Evolutionary conservation across 1,284 basidiomycete genomes (phyloP), one percentile per base, ranked within the genome.

Genomic region (Tilletia walkeri): DNA sequence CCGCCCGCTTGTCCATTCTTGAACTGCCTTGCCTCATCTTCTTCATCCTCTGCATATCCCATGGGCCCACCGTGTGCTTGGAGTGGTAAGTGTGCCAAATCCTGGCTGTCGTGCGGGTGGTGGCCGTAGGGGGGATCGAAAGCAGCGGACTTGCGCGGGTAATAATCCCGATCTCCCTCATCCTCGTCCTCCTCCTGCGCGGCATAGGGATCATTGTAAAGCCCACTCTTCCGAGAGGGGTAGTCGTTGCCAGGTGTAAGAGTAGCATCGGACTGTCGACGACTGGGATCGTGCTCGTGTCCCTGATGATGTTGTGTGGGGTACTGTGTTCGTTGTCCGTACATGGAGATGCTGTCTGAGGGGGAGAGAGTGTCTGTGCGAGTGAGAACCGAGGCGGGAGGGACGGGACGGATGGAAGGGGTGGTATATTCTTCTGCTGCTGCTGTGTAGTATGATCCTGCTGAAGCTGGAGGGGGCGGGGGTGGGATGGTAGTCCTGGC

Each of bases 21-120:
- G 63, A 79, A 49, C 70, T 81, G 80, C 4, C 75, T 67, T 2
- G 69, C 72, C 63, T 82, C 79, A 50, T 83, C 80, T 5, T 78
- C 69, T 66, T 82, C 79, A 67, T 82, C 76, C 38, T 82, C 80
- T 4, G 80, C 79, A 50, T 77, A 82, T 45, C 76, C 77, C 81
- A 82, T 82, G 5, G 65, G 45, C 18, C 68, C 72, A 5, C 74
- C 74, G 67, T 78, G 59, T n/a, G 53, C 61, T 36, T 70, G 75
- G 59, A 79, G 72, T 0, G 80, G 79, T 6, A 80, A 66, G 30
- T 75, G 74, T 4, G 73, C 30, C 9, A 41, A 39, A 24, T 56
- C 54, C 12, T 56, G 54, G 24, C 12, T 12, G 18, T 30, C 9
- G 34, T 30, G 4, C 20, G 12, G 24, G 4, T 56, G 54, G 14